Evolutionary conservation across 371 early-diverging fungal genomes (phyloP), one percentile per base, ranked within the genome.

Genomic region (Ecytonucleospora hepatopenaei): DNA sequence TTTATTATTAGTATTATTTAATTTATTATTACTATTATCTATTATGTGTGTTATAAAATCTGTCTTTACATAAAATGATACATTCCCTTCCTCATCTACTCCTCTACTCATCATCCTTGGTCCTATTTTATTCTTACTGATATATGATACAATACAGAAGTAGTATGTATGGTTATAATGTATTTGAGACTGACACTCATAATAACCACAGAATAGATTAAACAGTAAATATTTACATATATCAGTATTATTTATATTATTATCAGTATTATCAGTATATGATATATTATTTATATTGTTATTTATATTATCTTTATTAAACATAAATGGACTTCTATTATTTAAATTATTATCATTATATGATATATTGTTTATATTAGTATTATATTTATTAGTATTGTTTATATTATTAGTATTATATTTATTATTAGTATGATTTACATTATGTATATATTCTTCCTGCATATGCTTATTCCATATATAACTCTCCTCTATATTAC

Each of bases 61-160:
- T 58, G 75, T 75, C 49, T 75, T 61, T n/a, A 75, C 76, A 65
- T 69, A 72, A 53, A 72, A 67, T 21, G 72, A 69, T 21, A 64
- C 72, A 56, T 75, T 69, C 31, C 76, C 76, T 21, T 58, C 58
- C 1, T 59, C 59, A 48, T 75, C 67, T 2, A 75, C 31, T 12
- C 76, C 76, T 30, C 76, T 49, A 30, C 69, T 59, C 19, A 69
- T 34, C 33, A 69, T 54, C 28, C 76, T 66, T 48, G 76, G 55
- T 2, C 76, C 76, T 34, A 75, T 64, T 53, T 67, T 71, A 24
- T 54, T 67, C n/a, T 31, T 65, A 26, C 67, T 72, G 3, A 75
- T 62, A n/a, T 65, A 32, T n/a, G 72, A 72, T 16, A 59, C 56
- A 53, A 72, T 64, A 54, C 49, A 54, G 33, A 68, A 48, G 19